Evolutionary conservation across 2,329 filamentous ascomycete genomes (phyloP).

Genomic region (Epichloe baconii): DNA sequence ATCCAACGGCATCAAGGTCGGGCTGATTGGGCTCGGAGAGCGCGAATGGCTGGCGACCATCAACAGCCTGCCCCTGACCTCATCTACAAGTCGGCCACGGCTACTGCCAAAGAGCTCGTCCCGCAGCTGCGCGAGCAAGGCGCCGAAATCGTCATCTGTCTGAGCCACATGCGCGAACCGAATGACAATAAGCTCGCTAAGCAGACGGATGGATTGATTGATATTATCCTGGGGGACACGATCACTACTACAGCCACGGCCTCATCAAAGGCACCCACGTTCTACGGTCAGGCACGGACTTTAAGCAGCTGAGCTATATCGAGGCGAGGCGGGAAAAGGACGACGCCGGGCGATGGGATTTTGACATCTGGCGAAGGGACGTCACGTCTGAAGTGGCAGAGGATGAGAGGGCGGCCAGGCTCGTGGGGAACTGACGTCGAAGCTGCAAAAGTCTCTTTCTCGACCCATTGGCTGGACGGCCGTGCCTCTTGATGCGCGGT

Average conservation of each 20-base stretch:
- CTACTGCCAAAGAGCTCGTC: slow-evolving; percentile 62
- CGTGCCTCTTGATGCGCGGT: slow-evolving; percentile 71
- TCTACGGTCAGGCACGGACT: slow-evolving; percentile 79
- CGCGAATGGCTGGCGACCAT: slow-evolving; percentile 84
- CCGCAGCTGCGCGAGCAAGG: slow-evolving; percentile 61
- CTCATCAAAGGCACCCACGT: slow-evolving; percentile 70
- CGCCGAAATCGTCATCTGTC: slow-evolving; percentile 68
- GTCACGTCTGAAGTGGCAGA: slow-evolving; percentile 54
- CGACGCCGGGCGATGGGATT: slow-evolving; percentile 50
- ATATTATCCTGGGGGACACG: slow-evolving; percentile 84
- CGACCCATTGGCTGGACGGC: slow-evolving; percentile 76
- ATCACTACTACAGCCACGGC: slow-evolving; percentile 75
- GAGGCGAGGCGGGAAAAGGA: slow-evolving; percentile 51
- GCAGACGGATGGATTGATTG: slow-evolving; percentile 59
- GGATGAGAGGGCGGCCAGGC: slow-evolving; percentile 43
- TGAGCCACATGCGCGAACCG: slow-evolving; percentile 78
- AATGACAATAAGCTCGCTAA: slow-evolving; percentile 79
- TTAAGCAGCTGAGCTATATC: slow-evolving; percentile 83
- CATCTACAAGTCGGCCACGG: slow-evolving; percentile 66
- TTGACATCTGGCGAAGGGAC: slow-evolving; percentile 65
- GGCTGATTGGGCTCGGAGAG: slow-evolving; percentile 75
- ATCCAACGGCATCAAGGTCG: slow-evolving; percentile 75
- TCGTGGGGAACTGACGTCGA: slow-evolving; percentile 58
- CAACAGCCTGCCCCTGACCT: slow-evolving; percentile 74
- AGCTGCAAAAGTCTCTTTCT: slow-evolving; percentile 62